Conservation (phyloP, 1,284 basidiomycete species). For the Heimioporus punctisporus region DNA sequence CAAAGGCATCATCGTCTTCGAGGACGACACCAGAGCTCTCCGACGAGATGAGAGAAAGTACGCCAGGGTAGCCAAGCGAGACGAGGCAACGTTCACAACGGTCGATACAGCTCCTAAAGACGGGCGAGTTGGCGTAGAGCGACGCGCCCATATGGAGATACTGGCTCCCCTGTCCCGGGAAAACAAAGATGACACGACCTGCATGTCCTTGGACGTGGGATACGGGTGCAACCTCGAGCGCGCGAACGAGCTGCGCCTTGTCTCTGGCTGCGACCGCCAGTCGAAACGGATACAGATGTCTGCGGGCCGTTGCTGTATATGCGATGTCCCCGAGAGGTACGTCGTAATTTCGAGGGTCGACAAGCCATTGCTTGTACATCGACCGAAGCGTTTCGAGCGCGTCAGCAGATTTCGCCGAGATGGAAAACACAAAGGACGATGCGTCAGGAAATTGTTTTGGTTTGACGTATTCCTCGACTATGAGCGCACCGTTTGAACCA, state of each 20-base stretch:
- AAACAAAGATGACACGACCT: conserved; percentile 56
- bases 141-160: conserved; percentile 63
- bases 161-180: conserved; percentile 72
- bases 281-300: conserved; percentile 56
- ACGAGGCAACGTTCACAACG: conserved; percentile 55
- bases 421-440: conserved; percentile 51
- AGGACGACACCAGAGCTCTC: conserved; percentile 10
- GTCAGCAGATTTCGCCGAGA: conserved; percentile 57
- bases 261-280: conserved; percentile 47
- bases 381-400: conserved; percentile 50
- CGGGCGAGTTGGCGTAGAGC: conserved; percentile 48
- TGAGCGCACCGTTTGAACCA: conserved; percentile 65
- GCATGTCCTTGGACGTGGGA: conserved; percentile 28
- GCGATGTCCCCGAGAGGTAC: conserved; percentile 50
- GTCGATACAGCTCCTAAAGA: conserved; percentile 55
- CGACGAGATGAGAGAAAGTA: conserved; percentile 46
- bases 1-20: conserved; percentile 34
- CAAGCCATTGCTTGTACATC: conserved; percentile 50
- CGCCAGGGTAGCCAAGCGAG: conserved; percentile 49
- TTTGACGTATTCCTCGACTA: conserved; percentile 54
- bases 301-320: conserved; percentile 66
- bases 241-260: conserved; percentile 45
- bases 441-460: not conserved
- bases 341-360: conserved; percentile 24
- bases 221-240: conserved; percentile 39